Conservation (phyloP, 768 basidiomycete genomes). For the Tulasnella sp. region DNA sequence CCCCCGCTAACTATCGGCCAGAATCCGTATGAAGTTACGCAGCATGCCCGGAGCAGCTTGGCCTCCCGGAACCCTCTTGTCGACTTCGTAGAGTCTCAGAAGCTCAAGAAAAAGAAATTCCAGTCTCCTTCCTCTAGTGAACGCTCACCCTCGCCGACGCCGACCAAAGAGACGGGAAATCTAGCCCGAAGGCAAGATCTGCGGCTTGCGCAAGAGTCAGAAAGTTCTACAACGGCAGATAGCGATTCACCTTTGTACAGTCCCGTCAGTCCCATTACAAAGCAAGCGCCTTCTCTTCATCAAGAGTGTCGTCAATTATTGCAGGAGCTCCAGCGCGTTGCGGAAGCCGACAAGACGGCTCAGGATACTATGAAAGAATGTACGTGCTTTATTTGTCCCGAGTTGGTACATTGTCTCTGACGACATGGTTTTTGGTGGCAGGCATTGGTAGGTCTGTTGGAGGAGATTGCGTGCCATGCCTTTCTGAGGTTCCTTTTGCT, state of each 20-base stretch:
- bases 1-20: not conserved
- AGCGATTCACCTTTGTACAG: constrained; percentile 9
- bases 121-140: not conserved
- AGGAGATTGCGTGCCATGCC: not conserved
- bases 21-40: not conserved
- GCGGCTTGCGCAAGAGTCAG: not conserved
- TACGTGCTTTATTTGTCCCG: not conserved
- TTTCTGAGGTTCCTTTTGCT: not conserved
- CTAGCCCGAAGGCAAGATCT: not conserved
- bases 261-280: not conserved
- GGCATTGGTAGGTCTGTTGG: not conserved
- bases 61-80: not conserved
- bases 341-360: not conserved
- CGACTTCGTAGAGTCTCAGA: not conserved
- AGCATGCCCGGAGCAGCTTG: not conserved
- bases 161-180: not conserved
- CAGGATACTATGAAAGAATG: constrained; percentile 8
- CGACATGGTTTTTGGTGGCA: not conserved
- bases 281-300: not conserved
- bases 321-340: not conserved
- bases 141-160: not conserved
- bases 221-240: not conserved
- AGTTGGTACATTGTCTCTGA: not conserved
- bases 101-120: not conserved
- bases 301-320: not conserved